Conservation (phyloP, 352 stramenopile species). For the Bremia lactucae region DNA sequence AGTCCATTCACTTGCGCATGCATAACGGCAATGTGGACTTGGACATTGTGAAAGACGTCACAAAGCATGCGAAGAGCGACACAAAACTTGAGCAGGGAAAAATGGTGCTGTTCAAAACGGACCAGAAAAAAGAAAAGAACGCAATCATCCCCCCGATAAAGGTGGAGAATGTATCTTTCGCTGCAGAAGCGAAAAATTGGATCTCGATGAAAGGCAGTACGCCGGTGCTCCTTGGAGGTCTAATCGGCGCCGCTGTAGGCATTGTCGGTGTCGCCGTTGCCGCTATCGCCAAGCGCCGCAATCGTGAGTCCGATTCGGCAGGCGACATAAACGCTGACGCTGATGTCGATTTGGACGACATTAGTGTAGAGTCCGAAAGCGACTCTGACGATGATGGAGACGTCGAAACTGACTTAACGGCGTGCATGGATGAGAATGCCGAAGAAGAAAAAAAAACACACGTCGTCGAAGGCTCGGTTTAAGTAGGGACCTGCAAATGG, state of each 20-base stretch:
- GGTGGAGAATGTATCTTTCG: slow-evolving; percentile 28
- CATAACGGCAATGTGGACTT: slow-evolving; percentile 38
- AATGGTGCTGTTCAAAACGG: slow-evolving; percentile 11
- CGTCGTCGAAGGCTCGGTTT: slow-evolving; percentile 54
- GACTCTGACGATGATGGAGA: slow-evolving; percentile 33
- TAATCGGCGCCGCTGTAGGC: slow-evolving; percentile 35
- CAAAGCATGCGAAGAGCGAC: slow-evolving; percentile 11
- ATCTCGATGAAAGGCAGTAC: slow-evolving; percentile 28
- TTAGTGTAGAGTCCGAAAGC: slow-evolving; percentile 32
- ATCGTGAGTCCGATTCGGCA: slow-evolving; percentile 27
- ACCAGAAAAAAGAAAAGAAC: not conserved
- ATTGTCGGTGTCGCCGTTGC: slow-evolving; percentile 34
- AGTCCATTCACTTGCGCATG: slow-evolving; percentile 36
- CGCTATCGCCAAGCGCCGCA: slow-evolving; percentile 36
- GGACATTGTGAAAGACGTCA: slow-evolving; percentile 35
- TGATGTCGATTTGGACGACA: slow-evolving; percentile 28
- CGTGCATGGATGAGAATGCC: slow-evolving; percentile 19
- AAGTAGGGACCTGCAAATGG: slow-evolving; percentile 24
- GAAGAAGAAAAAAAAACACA: slow-evolving; percentile 30
- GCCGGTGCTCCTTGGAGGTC: slow-evolving; percentile 23
- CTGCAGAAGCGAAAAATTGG: slow-evolving; percentile 31
- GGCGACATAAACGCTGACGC: slow-evolving; percentile 28
- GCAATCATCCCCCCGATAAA: slow-evolving; percentile 5
- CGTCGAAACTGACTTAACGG: slow-evolving; percentile 18
- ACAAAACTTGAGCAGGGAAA: slow-evolving; percentile 11